Base-by-base conservation (phyloP, 352 stramenopile genomes). In the Globisporangium alternatum region DNA sequence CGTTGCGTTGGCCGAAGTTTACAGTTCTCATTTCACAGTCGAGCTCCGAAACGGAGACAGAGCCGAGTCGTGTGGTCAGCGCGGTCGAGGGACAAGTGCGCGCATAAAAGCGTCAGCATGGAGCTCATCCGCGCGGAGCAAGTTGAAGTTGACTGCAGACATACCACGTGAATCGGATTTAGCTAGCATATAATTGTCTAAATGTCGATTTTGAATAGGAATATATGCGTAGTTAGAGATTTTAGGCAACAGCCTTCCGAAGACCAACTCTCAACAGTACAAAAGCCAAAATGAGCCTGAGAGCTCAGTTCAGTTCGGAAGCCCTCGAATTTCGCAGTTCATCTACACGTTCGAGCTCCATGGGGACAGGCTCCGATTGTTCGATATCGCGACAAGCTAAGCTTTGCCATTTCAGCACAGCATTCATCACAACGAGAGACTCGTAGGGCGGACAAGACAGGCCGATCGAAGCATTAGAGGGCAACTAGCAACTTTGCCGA, bases 1-100 rank as follows among this genome's bases (percentile, higher is more conserved):
- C 2, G 35, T 41, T 41, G 51, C 28, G 51, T 25, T 30, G 28
- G 28, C 51, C 2, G 10, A n/a, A 43, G 51, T 28, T 57, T 30
- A 30, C 51, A 0, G 12, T 10, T 21, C 15, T 21, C 19, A 10
- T 6, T 19, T 10, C 19, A 0, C 49, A 12, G 9, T 57, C 30
- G 51, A 22, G 51, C 17, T 43, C 17, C 51, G 51, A 57, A 57
- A 57, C 31, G 51, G 51, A 57, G 51, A 25, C 25, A 57, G 51
- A 57, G 17, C 30, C 51, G 30, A n/a, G 35, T 1, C 30, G 30
- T 57, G 30, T 57, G 51, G 30, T 44, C 51, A 57, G 51, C 9
- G 33, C 33, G 33, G 5, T n/a, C 19, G 7, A 28, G 44, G 5
- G n/a, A 15, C n/a, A 51, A 51, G 44, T 8, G 21, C 21, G 22